Conservation (phyloP, 2,329 filamentous ascomycete species). For the Fusarium duplospermum region DNA sequence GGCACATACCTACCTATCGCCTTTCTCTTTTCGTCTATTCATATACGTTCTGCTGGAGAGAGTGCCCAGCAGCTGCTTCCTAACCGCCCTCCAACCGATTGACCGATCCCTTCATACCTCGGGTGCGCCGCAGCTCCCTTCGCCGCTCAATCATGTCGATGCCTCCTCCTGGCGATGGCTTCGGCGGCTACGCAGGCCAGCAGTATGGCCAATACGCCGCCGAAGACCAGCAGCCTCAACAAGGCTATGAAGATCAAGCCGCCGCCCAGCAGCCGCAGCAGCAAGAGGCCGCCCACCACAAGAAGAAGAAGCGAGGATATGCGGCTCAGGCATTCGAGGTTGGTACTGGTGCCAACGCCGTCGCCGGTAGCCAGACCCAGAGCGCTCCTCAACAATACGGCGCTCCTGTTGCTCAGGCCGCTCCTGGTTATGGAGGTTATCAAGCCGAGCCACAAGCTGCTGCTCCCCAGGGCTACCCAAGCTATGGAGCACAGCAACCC, state of each 20-base stretch:
- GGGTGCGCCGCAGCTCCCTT: constrained; percentile 44
- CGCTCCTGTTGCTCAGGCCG: constrained; percentile 56
- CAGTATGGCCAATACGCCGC: constrained; percentile 61
- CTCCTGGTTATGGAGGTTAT: constrained; percentile 70
- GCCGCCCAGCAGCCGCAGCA: constrained; percentile 43
- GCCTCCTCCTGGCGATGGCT: constrained; percentile 64
- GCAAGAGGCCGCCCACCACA: constrained; percentile 57
- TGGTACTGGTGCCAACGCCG: constrained; percentile 85
- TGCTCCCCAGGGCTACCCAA: constrained; percentile 54
- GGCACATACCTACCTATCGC: constrained; percentile 2
- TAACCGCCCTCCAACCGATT: constrained; percentile 19
- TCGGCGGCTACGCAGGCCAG: constrained; percentile 46
- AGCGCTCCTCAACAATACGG: constrained; percentile 58
- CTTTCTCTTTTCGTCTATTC: constrained; percentile 5
- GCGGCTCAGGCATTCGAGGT: constrained; percentile 96
- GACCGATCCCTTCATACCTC: constrained; percentile 30
- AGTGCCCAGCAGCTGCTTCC: constrained; percentile 17
- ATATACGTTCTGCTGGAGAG: constrained; percentile 8
- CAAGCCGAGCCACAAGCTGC: constrained; percentile 59
- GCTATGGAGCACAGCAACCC: constrained; percentile 58
- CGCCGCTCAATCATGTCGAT: constrained; percentile 63
- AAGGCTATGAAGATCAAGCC: constrained; percentile 51
- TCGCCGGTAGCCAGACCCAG: constrained; percentile 59
- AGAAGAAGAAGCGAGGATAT: constrained; percentile 95
- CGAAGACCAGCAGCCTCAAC: constrained; percentile 55